phyloP scores from a whole-genome alignment of 1,284 basidiomycete species.

The Takashimella tepidaria region DNA sequence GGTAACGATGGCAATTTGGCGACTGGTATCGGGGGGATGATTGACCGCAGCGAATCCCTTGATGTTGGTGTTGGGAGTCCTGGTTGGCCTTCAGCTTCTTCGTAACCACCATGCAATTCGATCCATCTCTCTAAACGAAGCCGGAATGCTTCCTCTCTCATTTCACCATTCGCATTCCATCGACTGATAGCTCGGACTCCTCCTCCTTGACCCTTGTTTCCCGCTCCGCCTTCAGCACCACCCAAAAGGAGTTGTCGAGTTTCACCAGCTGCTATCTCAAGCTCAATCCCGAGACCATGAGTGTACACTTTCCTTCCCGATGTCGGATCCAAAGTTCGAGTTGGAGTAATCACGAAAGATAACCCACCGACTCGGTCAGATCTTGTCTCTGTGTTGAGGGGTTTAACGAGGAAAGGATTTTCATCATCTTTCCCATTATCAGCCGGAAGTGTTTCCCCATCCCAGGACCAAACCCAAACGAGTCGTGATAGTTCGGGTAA shows the following conservation, averaged over 20 bases:
- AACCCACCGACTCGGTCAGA: constrained; percentile 19
- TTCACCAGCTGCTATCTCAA: constrained; percentile 42
- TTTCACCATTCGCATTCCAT: constrained; percentile 43
- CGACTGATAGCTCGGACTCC: constrained; percentile 42
- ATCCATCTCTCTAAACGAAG: constrained; percentile 43
- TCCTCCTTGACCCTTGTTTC: constrained; percentile 38
- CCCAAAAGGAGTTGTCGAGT: constrained; percentile 35
- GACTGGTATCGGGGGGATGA: constrained; percentile 43
- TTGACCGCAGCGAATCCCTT: constrained; percentile 21
- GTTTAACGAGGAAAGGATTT: constrained; percentile 15
- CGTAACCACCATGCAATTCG: constrained; percentile 35
- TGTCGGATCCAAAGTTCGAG: constrained; percentile 39
- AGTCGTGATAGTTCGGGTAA: constrained; percentile 41
- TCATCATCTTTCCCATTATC: constrained; percentile 19
- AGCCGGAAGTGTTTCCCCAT: constrained; percentile 28
- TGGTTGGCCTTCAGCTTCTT: constrained; percentile 3
- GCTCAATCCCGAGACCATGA: constrained; percentile 44
- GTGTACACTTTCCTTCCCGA: constrained; percentile 37
- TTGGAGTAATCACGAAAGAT: constrained; percentile 43
- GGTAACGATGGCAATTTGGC: constrained; percentile 39
- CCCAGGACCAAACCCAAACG: constrained; percentile 48
- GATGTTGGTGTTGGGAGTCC: constrained; percentile 37
- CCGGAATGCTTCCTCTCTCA: constrained; percentile 35
- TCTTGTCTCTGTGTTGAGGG: neutral
- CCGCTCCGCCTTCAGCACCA: constrained; percentile 33